Evolutionary conservation across 352 stramenopile genomes (phyloP).

Genomic region (Phytophthora cactorum): DNA sequence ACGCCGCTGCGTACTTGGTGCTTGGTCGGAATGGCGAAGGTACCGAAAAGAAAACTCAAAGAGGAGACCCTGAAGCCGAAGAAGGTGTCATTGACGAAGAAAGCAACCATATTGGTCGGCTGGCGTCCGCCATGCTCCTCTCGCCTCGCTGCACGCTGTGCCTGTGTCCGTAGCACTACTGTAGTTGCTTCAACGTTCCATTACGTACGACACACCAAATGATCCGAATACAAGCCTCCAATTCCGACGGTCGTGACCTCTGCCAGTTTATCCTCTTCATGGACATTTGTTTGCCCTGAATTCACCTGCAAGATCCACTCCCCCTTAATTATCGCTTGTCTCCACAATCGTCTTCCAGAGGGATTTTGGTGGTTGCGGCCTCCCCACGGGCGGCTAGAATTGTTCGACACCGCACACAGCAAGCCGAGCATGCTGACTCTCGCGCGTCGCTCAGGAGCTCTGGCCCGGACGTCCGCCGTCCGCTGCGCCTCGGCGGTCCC

Average conservation of each 20-base stretch:
- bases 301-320: neutral
- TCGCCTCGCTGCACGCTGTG: slow-evolving; percentile 62
- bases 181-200: too few species aligned
- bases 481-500: slow-evolving; percentile 39
- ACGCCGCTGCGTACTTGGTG: slow-evolving; percentile 57
- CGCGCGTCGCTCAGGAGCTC: slow-evolving; percentile 42
- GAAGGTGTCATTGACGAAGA: neutral
- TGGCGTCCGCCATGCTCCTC: slow-evolving; percentile 55
- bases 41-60: slow-evolving; percentile 2
- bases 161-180: slow-evolving; percentile 46
- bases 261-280: neutral
- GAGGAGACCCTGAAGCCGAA: neutral
- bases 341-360: neutral
- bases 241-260: slow-evolving; percentile 17
- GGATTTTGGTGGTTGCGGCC: slow-evolving; percentile 34
- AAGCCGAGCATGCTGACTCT: slow-evolving; percentile 45
- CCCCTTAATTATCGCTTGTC: neutral
- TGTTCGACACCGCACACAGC: slow-evolving; percentile 10
- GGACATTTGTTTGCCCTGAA: neutral
- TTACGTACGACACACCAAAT: slow-evolving; percentile 8
- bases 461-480: slow-evolving; percentile 26
- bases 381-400: slow-evolving; percentile 31
- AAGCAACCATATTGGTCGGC: slow-evolving; percentile 34
- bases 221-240: slow-evolving; percentile 9
- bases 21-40: slow-evolving; percentile 45